Evolutionary conservation across 768 basidiomycete genomes (phyloP).

Genomic region (Leucocoprinus leucothites): DNA sequence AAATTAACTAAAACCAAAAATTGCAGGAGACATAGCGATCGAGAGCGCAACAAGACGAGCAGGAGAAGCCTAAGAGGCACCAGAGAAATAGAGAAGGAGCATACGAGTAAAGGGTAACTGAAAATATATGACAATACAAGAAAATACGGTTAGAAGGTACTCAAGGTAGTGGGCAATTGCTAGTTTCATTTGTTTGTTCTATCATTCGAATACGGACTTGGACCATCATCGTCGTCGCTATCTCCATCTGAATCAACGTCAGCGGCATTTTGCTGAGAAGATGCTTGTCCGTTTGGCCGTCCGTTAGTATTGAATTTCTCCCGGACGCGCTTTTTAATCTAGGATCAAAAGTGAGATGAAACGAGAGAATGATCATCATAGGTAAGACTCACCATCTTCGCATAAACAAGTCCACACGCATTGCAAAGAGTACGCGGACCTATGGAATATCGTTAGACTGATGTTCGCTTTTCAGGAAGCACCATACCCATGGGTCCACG

Average conservation of each 20-base stretch:
- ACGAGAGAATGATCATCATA: slow-evolving; percentile 2
- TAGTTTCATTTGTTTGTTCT: slow-evolving; percentile 4
- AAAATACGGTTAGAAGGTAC: not conserved
- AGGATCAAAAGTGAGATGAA: not conserved
- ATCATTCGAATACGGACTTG: slow-evolving; percentile 8
- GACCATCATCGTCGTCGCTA: slow-evolving; percentile 9
- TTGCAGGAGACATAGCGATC: not conserved
- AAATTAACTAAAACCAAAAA: slow-evolving; percentile 1
- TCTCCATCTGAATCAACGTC: slow-evolving; percentile 12
- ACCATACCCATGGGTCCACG: slow-evolving; percentile 74
- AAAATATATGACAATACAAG: not conserved
- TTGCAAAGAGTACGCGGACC: slow-evolving; percentile 84
- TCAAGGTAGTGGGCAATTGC: not conserved
- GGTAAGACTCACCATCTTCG: slow-evolving; percentile 65
- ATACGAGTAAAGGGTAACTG: not conserved
- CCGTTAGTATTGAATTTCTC: slow-evolving; percentile 20
- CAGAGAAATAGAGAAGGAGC: not conserved
- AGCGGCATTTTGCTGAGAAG: slow-evolving; percentile 9
- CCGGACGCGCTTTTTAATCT: slow-evolving; percentile 34
- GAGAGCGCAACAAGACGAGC: not conserved
- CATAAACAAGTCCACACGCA: slow-evolving; percentile 84
- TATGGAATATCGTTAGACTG: slow-evolving; percentile 27
- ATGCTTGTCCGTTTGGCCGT: slow-evolving; percentile 5
- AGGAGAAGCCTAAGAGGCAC: not conserved
- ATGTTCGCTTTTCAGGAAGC: not conserved